Percentiles rank a stretch among this genome's conserved stretches.
phyloP scores from a whole-genome alignment of 257 asterid species.

The Verbena officinalis region DNA sequence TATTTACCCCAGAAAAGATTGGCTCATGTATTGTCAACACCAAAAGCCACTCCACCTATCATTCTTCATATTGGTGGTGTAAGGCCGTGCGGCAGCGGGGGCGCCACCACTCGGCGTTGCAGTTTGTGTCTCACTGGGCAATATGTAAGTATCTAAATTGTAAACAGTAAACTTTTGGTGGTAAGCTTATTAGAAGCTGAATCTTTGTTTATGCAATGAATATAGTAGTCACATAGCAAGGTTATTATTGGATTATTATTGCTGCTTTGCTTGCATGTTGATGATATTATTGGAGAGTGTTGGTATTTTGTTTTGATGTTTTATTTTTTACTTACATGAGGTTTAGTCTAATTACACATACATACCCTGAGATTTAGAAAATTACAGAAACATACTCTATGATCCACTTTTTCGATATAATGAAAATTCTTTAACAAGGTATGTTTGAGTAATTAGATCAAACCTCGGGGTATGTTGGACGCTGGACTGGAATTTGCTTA shows the following conservation, averaged over 20 bases:
- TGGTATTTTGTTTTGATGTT: background rate
- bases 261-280: background rate
- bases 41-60: conserved; percentile 10
- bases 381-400: too few species aligned
- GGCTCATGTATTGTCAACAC: conserved; percentile 8
- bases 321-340: too few species aligned
- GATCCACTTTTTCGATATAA: too few species aligned
- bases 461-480: too few species aligned
- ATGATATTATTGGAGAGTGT: background rate
- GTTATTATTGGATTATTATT: background rate
- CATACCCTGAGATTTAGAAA: too few species aligned
- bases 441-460: too few species aligned
- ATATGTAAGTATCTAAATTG: conserved; percentile 9
- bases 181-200: too few species aligned
- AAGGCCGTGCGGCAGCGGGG: conserved; percentile 1
- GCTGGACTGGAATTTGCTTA: too few species aligned
- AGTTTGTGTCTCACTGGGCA: background rate
- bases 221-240: background rate
- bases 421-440: too few species aligned
- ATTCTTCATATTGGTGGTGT: conserved; percentile 20
- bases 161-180: background rate
- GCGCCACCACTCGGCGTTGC: conserved; percentile 23
- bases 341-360: too few species aligned
- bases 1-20: conserved; percentile 1
- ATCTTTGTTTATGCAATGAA: background rate